Conservation (phyloP, 176 grass and related monocot species). For the Carex littledalei region DNA sequence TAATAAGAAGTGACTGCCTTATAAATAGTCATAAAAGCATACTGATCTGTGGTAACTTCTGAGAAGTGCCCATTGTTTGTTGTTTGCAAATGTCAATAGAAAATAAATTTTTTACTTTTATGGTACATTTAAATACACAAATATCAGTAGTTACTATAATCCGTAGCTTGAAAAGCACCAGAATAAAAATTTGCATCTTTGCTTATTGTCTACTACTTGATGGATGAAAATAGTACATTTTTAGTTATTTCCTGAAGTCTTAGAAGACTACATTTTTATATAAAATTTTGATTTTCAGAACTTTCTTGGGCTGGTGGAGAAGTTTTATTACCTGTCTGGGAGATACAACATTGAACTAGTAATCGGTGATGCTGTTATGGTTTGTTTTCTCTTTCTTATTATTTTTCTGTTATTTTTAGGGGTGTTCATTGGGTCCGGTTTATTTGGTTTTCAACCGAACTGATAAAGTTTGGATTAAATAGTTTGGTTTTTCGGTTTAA, state of each 20-base stretch:
- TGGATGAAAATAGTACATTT: background rate
- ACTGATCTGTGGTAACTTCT: background rate
- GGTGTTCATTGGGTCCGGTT: too few species aligned
- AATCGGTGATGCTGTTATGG: slow-evolving; percentile 91
- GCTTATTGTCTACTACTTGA: background rate
- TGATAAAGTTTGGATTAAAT: too few species aligned
- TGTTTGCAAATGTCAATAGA: background rate
- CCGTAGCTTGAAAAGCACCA: background rate
- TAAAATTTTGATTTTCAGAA: slow-evolving; percentile 41
- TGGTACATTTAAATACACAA: background rate
- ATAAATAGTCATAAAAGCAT: background rate
- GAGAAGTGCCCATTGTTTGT: background rate
- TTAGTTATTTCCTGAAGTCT: background rate
- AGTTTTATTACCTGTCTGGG: slow-evolving; percentile 94
- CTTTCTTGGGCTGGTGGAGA: slow-evolving; percentile 87
- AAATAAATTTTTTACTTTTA: background rate
- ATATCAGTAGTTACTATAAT: background rate
- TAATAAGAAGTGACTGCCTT: background rate
- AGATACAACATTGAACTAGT: slow-evolving; percentile 82
- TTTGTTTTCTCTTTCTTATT: slow-evolving; percentile 20
- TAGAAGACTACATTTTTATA: background rate
- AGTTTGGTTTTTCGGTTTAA: too few species aligned
- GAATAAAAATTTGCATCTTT: slow-evolving; percentile 1
- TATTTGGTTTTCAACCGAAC: too few species aligned
- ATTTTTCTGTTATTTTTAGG: background rate